These are phyloP conservation scores for Cryphonectria naterciae DNA, from an alignment of 2,329 filamentous ascomycete species.

Conservation along the genomic window DNA sequence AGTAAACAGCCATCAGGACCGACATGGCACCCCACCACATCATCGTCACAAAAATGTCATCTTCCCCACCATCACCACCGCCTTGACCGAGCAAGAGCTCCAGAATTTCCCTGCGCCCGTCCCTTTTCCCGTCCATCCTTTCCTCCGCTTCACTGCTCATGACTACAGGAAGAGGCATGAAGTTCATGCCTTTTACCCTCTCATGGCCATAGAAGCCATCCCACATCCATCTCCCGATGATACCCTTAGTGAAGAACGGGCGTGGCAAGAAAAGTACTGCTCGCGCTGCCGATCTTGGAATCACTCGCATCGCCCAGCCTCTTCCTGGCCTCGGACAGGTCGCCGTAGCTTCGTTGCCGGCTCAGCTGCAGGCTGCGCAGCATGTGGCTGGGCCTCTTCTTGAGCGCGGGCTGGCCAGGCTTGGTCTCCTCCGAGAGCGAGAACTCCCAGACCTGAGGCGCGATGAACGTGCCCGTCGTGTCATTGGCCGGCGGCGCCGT, in stretches of 20 bases:
- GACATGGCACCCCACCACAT: slow-evolving; percentile 18
- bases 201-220: not conserved
- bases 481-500: slow-evolving; percentile 22
- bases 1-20: slow-evolving; percentile 19
- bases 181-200: not conserved
- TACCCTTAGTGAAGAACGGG: slow-evolving; percentile 27
- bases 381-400: slow-evolving; percentile 29
- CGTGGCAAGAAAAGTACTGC: slow-evolving; percentile 25
- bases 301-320: slow-evolving; percentile 23
- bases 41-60: slow-evolving; percentile 28
- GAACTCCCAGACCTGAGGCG: slow-evolving; percentile 28
- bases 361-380: slow-evolving; percentile 28
- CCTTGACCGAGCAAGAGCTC: slow-evolving; percentile 6
- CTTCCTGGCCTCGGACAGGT: slow-evolving; percentile 27
- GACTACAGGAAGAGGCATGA: slow-evolving; percentile 9
- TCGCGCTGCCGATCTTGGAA: slow-evolving; percentile 19
- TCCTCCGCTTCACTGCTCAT: not conserved
- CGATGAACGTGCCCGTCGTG: slow-evolving; percentile 25
- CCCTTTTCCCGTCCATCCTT: slow-evolving; percentile 5
- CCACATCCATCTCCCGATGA: slow-evolving; percentile 1
- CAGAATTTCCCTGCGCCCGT: slow-evolving; percentile 20
- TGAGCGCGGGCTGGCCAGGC: slow-evolving; percentile 28
- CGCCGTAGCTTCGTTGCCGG: slow-evolving; percentile 28
- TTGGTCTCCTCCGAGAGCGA: slow-evolving; percentile 27
- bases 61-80: slow-evolving; percentile 2